phyloP scores from a whole-genome alignment of 2,329 filamentous ascomycete species.

The Pseudogymnoascus sp. region DNA sequence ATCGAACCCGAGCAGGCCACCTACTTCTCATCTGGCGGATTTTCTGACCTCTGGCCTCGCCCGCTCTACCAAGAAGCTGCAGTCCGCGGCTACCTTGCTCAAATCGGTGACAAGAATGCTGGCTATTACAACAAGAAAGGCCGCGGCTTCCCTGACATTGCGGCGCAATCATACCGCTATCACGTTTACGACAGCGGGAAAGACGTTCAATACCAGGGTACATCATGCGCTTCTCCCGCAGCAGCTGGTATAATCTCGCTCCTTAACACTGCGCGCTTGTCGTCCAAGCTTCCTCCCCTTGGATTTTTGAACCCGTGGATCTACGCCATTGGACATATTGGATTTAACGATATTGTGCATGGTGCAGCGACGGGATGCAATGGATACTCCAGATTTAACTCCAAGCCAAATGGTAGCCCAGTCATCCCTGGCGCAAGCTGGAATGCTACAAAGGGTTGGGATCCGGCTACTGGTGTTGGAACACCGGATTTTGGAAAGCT shows the following conservation, averaged over 20 bases:
- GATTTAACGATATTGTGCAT: slow-evolving; percentile 37
- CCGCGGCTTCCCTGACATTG: slow-evolving; percentile 44
- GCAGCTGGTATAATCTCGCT: slow-evolving; percentile 49
- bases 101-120: slow-evolving; percentile 26
- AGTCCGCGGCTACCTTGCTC: slow-evolving; percentile 35
- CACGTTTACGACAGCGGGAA: slow-evolving; percentile 13
- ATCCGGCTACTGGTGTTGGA: slow-evolving; percentile 40
- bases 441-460: slow-evolving; percentile 36
- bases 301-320: slow-evolving; percentile 55
- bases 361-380: slow-evolving; percentile 31
- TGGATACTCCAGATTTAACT: slow-evolving; percentile 14
- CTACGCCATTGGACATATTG: slow-evolving; percentile 40
- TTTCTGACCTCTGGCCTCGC: slow-evolving; percentile 41
- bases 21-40: slow-evolving; percentile 36
- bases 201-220: slow-evolving; percentile 33
- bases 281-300: slow-evolving; percentile 29
- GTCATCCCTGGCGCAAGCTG: slow-evolving; percentile 30
- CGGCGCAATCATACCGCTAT: slow-evolving; percentile 15
- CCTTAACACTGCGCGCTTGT: slow-evolving; percentile 43
- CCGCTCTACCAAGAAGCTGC: slow-evolving; percentile 38
- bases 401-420: slow-evolving; percentile 16
- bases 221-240: slow-evolving; percentile 47
- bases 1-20: slow-evolving; percentile 40
- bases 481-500: slow-evolving; percentile 24
- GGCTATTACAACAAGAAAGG: slow-evolving; percentile 35